phyloP scores from a whole-genome alignment of 139 green algal genomes.

The Eudorina sp. region DNA sequence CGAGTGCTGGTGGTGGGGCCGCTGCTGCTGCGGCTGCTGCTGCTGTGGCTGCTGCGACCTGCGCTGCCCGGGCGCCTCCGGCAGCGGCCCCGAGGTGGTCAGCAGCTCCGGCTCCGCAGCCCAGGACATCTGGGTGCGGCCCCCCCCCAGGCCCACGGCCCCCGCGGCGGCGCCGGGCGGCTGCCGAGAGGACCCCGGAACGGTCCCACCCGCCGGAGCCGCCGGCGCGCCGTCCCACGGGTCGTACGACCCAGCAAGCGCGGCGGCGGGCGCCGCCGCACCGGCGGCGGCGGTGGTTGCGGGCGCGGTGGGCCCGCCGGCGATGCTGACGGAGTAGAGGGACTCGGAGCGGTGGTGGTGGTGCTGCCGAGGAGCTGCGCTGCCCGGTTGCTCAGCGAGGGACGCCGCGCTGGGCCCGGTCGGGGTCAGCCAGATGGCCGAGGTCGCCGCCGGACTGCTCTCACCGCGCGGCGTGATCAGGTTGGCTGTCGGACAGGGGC shows the following conservation, averaged over 20 bases:
- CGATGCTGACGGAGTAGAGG: constrained; percentile 9
- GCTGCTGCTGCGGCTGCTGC: constrained; percentile 4
- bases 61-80: too few relatives aligned
- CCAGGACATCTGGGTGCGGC: not conserved
- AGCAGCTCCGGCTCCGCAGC: not conserved
- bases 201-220: too few relatives aligned
- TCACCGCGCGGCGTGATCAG: not conserved
- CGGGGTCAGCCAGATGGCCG: constrained; percentile 12
- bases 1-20: constrained; percentile 31
- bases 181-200: too few relatives aligned
- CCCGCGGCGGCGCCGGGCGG: not conserved
- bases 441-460: not conserved
- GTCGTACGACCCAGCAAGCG: too few relatives aligned
- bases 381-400: not conserved
- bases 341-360: constrained; percentile 12
- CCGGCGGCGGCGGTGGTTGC: not conserved
- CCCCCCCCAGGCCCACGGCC: not conserved
- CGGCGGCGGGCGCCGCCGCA: not conserved
- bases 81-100: not conserved
- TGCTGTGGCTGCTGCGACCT: not conserved
- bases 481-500: too few relatives aligned
- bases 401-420: not conserved
- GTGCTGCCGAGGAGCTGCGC: not conserved
- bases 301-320: not conserved
- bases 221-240: not conserved